Evolutionary conservation across 306 rosid species (phyloP).

Genomic region (Cucumis hystrix): DNA sequence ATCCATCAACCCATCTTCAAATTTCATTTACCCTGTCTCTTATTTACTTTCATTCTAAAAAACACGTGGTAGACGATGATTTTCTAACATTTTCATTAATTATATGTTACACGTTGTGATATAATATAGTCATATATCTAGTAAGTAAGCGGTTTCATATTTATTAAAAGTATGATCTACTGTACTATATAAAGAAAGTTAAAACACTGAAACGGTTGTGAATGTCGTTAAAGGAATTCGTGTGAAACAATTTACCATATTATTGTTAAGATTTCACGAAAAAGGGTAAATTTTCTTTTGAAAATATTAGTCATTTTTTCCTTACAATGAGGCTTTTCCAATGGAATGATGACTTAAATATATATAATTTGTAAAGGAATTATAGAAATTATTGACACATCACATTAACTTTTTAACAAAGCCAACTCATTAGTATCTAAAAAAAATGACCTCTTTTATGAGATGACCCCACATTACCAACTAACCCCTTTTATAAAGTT

Average conservation of each 20-base stretch:
- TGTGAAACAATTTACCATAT: no score
- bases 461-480: neutral
- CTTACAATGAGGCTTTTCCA: neutral
- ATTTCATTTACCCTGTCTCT: neutral
- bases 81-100: no score
- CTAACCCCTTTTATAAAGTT: neutral
- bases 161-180: neutral
- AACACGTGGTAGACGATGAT: no score
- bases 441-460: neutral
- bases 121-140: no score
- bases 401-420: slow-evolving; percentile 1
- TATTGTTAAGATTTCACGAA: neutral
- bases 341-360: neutral
- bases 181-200: neutral
- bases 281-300: neutral
- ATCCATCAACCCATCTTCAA: neutral
- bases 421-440: neutral
- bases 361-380: neutral
- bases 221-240: neutral
- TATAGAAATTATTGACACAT: neutral
- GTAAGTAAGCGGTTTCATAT: no score
- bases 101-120: no score
- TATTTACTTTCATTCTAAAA: no score
- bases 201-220: neutral
- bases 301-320: neutral